Base-by-base conservation (phyloP, 352 stramenopile species). In the Elongisporangium anandrum region DNA sequence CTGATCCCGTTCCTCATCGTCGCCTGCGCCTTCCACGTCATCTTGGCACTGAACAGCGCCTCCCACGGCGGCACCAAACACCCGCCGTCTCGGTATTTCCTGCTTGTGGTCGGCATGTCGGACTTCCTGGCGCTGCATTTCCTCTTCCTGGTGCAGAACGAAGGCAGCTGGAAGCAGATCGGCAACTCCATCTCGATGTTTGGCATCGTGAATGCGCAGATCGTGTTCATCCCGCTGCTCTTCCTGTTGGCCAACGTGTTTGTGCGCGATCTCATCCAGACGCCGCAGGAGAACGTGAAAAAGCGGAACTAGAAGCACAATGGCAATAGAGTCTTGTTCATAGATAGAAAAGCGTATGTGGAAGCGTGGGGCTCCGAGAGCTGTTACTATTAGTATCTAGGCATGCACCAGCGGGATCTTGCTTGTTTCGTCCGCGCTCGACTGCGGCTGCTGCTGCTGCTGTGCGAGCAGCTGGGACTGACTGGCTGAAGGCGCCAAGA, bases 131-230 rank as follows among this genome's bases (percentile, higher is more conserved):
- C 85, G 52, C 65, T 95, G 16, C 85, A 95, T 45, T 92, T 95
- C 41, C 72, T 95, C 19, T 95, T 92, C 57, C 64, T 89, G 22
- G 85, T 95, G 19, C 74, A 79, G 45, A 86, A 95, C 67, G 80
- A 95, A 81, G 85, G 85, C 60, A 91, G 79, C 52, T 95, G 85
- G 85, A 92, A 93, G 55, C 76, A 93, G 57, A 95, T 95, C 51
- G 85, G 85, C 29, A 95, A 95, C 63, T 92, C 81, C 29, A 94
- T 94, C 54, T 92, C 82, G 10, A 90, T 88, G 75, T 94, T 89
- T 64, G 85, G 85, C 49, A 89, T 94, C 54, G 85, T 90, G 53
- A 94, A 94, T 60, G 79, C 81, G 12, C 80, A 88, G 54, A 85
- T 90, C 54, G 79, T 94, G 4, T 94, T 94, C 53, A 77, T 91